phyloP scores from a whole-genome alignment of 305 asterid species.

The Solanum hybrid region DNA sequence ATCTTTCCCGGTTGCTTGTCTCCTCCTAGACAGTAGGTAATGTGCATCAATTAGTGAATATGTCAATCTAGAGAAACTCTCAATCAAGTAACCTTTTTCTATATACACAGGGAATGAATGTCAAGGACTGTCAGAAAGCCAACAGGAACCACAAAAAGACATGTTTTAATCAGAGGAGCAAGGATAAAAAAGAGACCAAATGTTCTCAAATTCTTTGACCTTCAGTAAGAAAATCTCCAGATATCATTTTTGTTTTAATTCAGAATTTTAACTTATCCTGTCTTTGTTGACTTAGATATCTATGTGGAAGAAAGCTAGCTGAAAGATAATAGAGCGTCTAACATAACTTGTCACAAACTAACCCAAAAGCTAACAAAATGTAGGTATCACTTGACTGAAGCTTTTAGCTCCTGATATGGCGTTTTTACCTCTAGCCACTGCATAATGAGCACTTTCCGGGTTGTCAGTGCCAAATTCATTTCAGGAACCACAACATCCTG shows the following conservation, averaged over 20 bases:
- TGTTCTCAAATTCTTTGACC: neutral
- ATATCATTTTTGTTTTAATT: neutral
- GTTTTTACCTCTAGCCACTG: slow-evolving; percentile 83
- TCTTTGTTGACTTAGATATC: neutral
- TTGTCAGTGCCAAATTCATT: slow-evolving; percentile 67
- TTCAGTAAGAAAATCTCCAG: neutral
- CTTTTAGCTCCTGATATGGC: neutral
- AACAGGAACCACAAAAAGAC: neutral
- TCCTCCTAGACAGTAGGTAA: neutral
- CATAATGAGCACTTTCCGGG: slow-evolving; percentile 83
- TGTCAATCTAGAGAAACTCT: neutral
- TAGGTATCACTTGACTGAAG: neutral
- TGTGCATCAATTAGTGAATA: neutral
- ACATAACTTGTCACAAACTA: neutral
- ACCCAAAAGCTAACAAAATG: neutral
- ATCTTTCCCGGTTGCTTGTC: neutral
- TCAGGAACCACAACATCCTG: slow-evolving; percentile 84
- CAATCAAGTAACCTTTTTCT: neutral
- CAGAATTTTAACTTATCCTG: neutral
- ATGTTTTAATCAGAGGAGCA: neutral
- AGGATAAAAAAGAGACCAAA: neutral
- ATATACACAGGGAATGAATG: neutral
- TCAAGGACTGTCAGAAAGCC: neutral
- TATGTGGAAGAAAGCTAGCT: neutral
- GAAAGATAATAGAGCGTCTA: neutral